A percentile compares a stretch with the other conserved stretches of the same genome.
phyloP scores from a whole-genome alignment of 1,284 basidiomycete species.

The Heterobasidion parviporum region DNA sequence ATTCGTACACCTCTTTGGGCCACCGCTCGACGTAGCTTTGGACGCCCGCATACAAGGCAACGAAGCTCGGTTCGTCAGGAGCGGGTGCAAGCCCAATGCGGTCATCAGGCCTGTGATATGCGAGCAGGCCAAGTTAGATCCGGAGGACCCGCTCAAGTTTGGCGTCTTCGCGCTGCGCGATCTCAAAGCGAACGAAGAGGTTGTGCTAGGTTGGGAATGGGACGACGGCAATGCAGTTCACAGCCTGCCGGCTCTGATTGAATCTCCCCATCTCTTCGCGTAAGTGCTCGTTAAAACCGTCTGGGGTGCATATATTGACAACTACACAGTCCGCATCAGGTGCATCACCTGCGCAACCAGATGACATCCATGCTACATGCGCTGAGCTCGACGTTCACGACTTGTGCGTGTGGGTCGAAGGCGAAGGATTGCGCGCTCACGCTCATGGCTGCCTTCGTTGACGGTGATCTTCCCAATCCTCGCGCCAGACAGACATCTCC shows the following conservation, averaged over 20 bases:
- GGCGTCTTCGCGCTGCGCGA: slow-evolving; percentile 80
- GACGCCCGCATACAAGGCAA: slow-evolving; percentile 79
- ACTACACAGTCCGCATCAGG: slow-evolving; percentile 37
- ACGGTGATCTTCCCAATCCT: slow-evolving; percentile 27
- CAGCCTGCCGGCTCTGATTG: slow-evolving; percentile 63
- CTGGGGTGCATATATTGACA: slow-evolving; percentile 10
- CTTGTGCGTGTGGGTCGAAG: slow-evolving; percentile 65
- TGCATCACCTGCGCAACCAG: slow-evolving; percentile 49
- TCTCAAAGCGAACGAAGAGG: slow-evolving; percentile 76
- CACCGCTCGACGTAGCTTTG: slow-evolving; percentile 74
- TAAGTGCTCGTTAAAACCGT: slow-evolving; percentile 25
- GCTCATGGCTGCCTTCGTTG: slow-evolving; percentile 60
- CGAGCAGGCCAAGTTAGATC: slow-evolving; percentile 22
- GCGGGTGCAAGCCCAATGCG: slow-evolving; percentile 86
- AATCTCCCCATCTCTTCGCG: slow-evolving; percentile 48
- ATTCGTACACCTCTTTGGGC: slow-evolving; percentile 76
- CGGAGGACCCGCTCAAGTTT: slow-evolving; percentile 54
- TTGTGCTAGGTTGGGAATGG: slow-evolving; percentile 95
- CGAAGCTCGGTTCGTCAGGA: slow-evolving; percentile 70
- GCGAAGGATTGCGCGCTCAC: slow-evolving; percentile 58
- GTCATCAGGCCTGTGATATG: slow-evolving; percentile 77
- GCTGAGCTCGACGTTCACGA: slow-evolving; percentile 66
- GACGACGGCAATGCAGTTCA: slow-evolving; percentile 90
- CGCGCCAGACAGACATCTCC: background rate
- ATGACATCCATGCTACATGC: slow-evolving; percentile 69